Evolutionary conservation across 2,329 filamentous ascomycete species (phyloP), one percentile per base, ranked within the genome.

Genomic region (Meredithiella fracta): DNA sequence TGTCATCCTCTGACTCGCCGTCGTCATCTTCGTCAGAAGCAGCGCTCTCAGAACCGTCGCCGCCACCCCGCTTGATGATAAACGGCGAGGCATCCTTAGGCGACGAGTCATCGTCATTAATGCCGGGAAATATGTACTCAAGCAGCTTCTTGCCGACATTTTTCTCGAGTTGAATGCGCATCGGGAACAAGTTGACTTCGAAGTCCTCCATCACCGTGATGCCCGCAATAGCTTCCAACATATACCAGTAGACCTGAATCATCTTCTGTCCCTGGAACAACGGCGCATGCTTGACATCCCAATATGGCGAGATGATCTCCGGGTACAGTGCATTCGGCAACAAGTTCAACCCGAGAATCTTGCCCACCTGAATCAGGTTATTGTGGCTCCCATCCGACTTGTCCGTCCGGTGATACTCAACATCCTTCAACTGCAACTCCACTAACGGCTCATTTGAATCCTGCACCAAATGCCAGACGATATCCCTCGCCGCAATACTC

Each of bases 141-240:
- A 98, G 95, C 1, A 98, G 73, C 62, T 85, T 88, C 70, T 94
- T 91, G 47, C 90, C 91, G 51, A 95, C 83, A 63, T 97, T 90
- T 37, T 83, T 84, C 68, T 98, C 92, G 37, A 98, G 74, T 66
- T 98, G 92, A 22, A 98, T 82, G 67, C 89, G 94, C 66, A 98
- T 78, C 0, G 92, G 94, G 67, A 94, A 90, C 20, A 98, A 72
- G 56, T 90, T 88, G 56, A 98, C 86, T 67, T 97, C 90, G 64
- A 98, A 98, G 63, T 94, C 86, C 62, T 97, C 91, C 74, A 98
- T 87, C 31, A 98, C 90, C 0, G 91, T 88, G 60, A 98, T 98
- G 51, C 92, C 92, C 38, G 91, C 92, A 67, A 98, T 96, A 6
- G 92, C 90, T 69, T 98, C 92, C 3, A 98, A 76, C 88, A 96